These are phyloP conservation scores for Hypoxylon crocopeplum DNA, from an alignment of 495 filamentous ascomycete species.

Conservation along the genomic window DNA sequence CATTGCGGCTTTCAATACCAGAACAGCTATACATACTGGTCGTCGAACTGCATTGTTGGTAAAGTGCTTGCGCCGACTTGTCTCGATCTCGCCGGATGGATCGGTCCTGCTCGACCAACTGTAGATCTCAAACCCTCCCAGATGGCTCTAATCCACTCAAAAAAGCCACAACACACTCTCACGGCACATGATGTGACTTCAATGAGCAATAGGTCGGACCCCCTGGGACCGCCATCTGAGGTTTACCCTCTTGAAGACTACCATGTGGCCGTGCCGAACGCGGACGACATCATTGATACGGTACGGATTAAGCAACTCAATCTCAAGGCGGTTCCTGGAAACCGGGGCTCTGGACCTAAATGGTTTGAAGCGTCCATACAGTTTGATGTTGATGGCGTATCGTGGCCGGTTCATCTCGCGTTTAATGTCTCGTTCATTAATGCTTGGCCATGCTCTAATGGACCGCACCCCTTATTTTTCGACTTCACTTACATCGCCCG, in stretches of 20 bases:
- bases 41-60: constrained; percentile 69
- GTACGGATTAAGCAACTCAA: constrained; percentile 70
- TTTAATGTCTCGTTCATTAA: constrained; percentile 71
- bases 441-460: constrained; percentile 71
- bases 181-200: constrained; percentile 60
- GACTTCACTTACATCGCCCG: constrained; percentile 66
- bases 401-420: constrained; percentile 65
- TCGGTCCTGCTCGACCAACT: constrained; percentile 70
- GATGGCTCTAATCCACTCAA: constrained; percentile 66
- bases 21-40: constrained; percentile 73
- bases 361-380: constrained; percentile 68
- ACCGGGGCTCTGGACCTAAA: constrained; percentile 43
- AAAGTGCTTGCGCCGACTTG: constrained; percentile 81
- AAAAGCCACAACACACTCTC: constrained; percentile 48
- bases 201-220: constrained; percentile 68
- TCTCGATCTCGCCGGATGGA: constrained; percentile 70
- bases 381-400: constrained; percentile 70
- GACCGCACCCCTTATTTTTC: constrained; percentile 73
- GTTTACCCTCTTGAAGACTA: constrained; percentile 69
- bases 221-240: constrained; percentile 64
- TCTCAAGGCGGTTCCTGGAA: constrained; percentile 47
- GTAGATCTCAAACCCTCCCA: constrained; percentile 66
- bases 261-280: constrained; percentile 57
- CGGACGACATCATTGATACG: constrained; percentile 62
- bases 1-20: constrained; percentile 76